Evolutionary conservation across 441 rosid species (phyloP).

Genomic region (Euphorbia schlechtendalii): DNA sequence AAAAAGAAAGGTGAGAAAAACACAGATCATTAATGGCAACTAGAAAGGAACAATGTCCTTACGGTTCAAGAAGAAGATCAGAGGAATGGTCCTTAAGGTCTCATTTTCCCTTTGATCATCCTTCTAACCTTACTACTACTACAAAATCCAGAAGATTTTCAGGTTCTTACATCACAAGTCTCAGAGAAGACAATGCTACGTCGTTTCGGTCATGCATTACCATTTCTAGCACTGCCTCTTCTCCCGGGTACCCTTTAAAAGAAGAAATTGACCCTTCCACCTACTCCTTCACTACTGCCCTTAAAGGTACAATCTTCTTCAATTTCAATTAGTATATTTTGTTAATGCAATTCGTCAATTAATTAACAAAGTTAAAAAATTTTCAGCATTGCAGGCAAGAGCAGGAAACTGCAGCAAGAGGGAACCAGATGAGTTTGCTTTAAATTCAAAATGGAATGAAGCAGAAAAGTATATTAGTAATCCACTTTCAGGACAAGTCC

Average conservation of each 20-base stretch:
- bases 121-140: constrained; percentile 16
- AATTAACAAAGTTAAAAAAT: too few relatives aligned
- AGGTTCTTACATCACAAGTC: constrained; percentile 71
- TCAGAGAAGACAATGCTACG: constrained; percentile 56
- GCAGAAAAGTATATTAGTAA: constrained; percentile 95
- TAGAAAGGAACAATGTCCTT: constrained; percentile 29
- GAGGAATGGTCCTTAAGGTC: constrained; percentile 66
- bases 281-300: constrained; percentile 79
- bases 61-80: constrained; percentile 28
- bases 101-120: constrained; percentile 43
- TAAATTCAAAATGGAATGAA: constrained; percentile 91
- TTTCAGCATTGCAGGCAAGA: constrained; percentile 83
- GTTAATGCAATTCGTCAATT: too few relatives aligned
- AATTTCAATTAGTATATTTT: too few relatives aligned
- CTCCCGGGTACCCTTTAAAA: constrained; percentile 70
- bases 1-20: not conserved
- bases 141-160: constrained; percentile 77
- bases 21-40: constrained; percentile 24
- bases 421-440: constrained; percentile 73
- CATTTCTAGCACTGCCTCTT: constrained; percentile 94
- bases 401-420: too few relatives aligned
- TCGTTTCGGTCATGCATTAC: constrained; percentile 57
- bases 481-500: constrained; percentile 87
- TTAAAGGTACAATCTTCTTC: constrained; percentile 40
- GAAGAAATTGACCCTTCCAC: constrained; percentile 95